phyloP scores from a whole-genome alignment of 139 green algal genomes.

The Chlamydomonas sphaeroides region DNA sequence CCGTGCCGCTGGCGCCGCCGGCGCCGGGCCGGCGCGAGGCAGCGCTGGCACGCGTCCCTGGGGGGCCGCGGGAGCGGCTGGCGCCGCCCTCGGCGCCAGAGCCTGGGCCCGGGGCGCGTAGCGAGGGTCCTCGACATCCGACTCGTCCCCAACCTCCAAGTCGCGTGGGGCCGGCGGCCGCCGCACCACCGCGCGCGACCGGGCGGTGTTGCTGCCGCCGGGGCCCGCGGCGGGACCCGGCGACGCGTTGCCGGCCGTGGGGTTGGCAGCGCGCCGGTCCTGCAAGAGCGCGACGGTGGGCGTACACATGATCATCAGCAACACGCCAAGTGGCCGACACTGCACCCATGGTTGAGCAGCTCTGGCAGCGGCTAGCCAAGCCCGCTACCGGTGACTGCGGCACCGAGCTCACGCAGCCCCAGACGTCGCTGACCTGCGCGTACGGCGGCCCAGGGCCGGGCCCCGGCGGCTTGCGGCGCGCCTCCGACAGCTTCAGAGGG shows the following conservation, averaged over 20 bases:
- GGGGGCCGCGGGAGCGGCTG: background rate
- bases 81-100: background rate
- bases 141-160: conserved; percentile 46
- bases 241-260: background rate
- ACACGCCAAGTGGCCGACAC: too few relatives aligned
- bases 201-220: too few relatives aligned
- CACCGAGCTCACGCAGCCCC: background rate
- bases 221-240: too few relatives aligned
- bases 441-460: background rate
- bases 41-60: background rate
- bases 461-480: background rate
- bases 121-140: conserved; percentile 12
- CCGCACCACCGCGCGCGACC: too few relatives aligned
- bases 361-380: too few relatives aligned
- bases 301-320: background rate
- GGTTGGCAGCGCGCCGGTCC: conserved; percentile 1
- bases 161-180: background rate
- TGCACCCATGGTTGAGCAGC: too few relatives aligned
- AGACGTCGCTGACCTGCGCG: background rate
- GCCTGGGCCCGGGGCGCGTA: too few relatives aligned
- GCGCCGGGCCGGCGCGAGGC: too few relatives aligned
- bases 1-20: too few relatives aligned
- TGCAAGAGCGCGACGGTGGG: background rate
- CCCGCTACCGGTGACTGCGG: background rate
- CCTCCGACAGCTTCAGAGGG: conserved; percentile 8